Evolutionary conservation across 768 basidiomycete species (phyloP), one percentile per base, ranked within the genome.

Genomic region (Suillus plorans): DNA sequence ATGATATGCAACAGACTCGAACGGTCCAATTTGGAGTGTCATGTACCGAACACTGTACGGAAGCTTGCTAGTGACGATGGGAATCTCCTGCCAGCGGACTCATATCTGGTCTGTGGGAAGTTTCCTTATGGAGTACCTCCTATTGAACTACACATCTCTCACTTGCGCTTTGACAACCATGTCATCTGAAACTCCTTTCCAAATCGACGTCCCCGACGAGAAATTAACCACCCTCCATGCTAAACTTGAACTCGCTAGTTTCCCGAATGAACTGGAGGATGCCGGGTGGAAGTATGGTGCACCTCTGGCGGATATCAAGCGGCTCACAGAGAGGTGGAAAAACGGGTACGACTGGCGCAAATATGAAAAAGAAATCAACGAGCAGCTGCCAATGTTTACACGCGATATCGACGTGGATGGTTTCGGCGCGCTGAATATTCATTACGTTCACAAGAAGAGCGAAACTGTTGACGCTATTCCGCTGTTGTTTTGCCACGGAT

Each of bases 401-500:
- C 72, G 78, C 20, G 81, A 84, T 49, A 80, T 89, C 31, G 72
- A 77, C 1, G 80, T 88, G 2, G 81, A 81, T 13, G 79, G 76
- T 4, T 82, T 81, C 63, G 85, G 81, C 0, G 70, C 76, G 5
- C 73, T 87, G 53, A 81, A 84, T 64, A 80, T 88, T 7, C 87
- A 89, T 66, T 89, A 86, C 60, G 79, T 88, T 13, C 86, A 88
- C 70, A 77, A 84, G 73, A 80, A 76, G 71, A 87, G 86, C 68
- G 62, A 66, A 9, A 67, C 77, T 0, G 66, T 66, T 1, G 72
- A 76, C n/a, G 86, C 87, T 0, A 84, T 89, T 37, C 86, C 87
- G 1, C 71, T 89, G 18, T 74, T 89, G 37, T 88, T 85, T 66
- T 80, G 87, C 14, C 87, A 89, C 64, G 88, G 88, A 49, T 89